These are phyloP conservation scores for Saccharomycopsis fodiens DNA, from an alignment of 805 yeast genomes.

Conservation along the genomic window DNA sequence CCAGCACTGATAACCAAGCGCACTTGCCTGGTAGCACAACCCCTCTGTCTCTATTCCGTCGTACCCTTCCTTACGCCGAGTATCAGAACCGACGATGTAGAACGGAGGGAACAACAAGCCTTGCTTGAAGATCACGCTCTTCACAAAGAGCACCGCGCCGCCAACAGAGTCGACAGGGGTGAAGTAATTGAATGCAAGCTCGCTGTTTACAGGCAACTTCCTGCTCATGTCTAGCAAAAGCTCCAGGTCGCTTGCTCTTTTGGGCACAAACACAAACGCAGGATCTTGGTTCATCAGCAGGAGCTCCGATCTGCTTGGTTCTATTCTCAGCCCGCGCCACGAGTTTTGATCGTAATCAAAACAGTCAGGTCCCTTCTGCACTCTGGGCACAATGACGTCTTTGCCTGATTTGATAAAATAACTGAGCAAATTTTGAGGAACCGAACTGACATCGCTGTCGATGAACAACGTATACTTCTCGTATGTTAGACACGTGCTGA, in stretches of 20 bases:
- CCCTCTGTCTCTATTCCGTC: constrained; percentile 50
- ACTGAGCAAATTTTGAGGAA: constrained; percentile 24
- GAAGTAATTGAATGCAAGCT: constrained; percentile 16
- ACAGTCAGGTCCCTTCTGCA: constrained; percentile 23
- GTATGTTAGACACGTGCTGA: constrained; percentile 20
- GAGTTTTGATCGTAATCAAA: constrained; percentile 30
- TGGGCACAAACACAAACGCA: constrained; percentile 27
- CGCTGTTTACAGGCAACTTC: constrained; percentile 9
- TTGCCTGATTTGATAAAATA: constrained; percentile 23
- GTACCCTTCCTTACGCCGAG: constrained; percentile 36
- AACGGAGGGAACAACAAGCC: constrained; percentile 37
- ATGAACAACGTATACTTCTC: constrained; percentile 28
- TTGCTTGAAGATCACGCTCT: constrained; percentile 35
- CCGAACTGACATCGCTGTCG: constrained; percentile 27
- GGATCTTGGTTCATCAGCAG: background rate
- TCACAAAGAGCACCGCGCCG: constrained; percentile 41
- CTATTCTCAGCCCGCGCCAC: constrained; percentile 28
- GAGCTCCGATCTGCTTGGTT: constrained; percentile 20
- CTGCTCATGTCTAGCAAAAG: constrained; percentile 6
- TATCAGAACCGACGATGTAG: constrained; percentile 34
- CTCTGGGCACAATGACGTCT: constrained; percentile 28
- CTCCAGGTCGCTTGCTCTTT: constrained; percentile 3
- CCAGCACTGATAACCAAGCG: constrained; percentile 40
- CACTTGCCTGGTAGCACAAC: constrained; percentile 38
- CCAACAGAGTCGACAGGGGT: constrained; percentile 41